Base-by-base conservation (phyloP, 345 rosid genomes). In the Anastatica hierochuntica region DNA sequence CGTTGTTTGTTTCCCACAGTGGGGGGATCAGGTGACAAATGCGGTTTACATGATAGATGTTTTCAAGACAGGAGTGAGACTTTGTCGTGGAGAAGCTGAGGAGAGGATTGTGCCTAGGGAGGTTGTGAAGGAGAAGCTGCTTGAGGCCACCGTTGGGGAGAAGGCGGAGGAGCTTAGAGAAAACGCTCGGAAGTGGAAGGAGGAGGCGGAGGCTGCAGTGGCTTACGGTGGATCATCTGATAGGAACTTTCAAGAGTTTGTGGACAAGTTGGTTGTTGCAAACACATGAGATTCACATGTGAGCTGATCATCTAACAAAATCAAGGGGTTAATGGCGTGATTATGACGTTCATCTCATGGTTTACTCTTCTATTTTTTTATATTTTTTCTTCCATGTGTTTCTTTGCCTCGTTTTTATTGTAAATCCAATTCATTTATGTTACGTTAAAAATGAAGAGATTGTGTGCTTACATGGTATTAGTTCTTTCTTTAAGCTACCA, bases 11-110 rank as follows among this genome's bases (percentile, higher is more conserved):
- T 84, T 76, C 40, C 90, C 94, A 1, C 83, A 74, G 41, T 83
- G 88, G 94, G 88, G 85, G 1, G 96, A 87, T 69, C 94, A 83
- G 56, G 94, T 79, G 19, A 79, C 89, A 0, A 43, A 87, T 31
- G 85, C 96, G 1, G 74, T 73, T 23, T 87, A 76, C 64, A 59
- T 81, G 56, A 77, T 69, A 1, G 88, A 81, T 7, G 78, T 73
- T 33, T 81, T 79, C 62, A 75, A 74, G 67, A 70, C 72, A 1
- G 90, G 97, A 6, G 67, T 78, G 26, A 74, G 88, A 46, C 66
- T 89, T 74, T 56, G 83, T 71, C 72, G 81, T 0, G 90, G 96
- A 21, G 76, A 56, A 20, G 13, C 48, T 13, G 33, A 75, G 13
- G 72, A 72, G 14, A 66, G 60, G 77, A 48, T 76, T 20, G 72